Evolutionary conservation across 169 alveolate genomes (phyloP).

Genomic region (Miamiensis avidus): DNA sequence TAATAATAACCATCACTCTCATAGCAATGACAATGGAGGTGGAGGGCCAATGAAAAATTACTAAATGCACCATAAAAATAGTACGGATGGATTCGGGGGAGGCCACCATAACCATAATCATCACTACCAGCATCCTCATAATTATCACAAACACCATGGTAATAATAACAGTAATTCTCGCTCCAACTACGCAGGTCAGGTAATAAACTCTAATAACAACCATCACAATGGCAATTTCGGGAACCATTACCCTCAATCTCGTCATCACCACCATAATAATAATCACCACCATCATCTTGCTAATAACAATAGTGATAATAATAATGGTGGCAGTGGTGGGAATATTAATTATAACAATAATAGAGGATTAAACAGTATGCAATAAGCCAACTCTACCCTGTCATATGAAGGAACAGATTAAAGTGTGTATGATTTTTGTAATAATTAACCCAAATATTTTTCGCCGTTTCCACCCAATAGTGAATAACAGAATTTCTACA

Average conservation of each 20-base stretch:
- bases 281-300: background rate
- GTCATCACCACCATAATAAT: background rate
- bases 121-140: background rate
- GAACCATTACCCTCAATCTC: background rate
- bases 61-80: no score
- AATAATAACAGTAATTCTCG: no score
- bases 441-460: no score
- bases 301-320: background rate
- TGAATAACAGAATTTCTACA: no score
- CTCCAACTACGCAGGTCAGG: no score
- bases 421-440: no score
- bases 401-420: no score
- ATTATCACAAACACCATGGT: background rate
- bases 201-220: background rate
- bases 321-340: background rate
- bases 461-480: no score
- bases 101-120: background rate
- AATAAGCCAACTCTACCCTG: no score
- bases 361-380: background rate
- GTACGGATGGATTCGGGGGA: no score
- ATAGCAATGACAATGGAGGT: background rate
- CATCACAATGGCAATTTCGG: background rate
- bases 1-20: background rate
- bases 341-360: background rate
- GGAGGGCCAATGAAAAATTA: no score